Evolutionary conservation across 352 stramenopile species (phyloP), one percentile per base, ranked within the genome.

Genomic region (Pythium sp.): DNA sequence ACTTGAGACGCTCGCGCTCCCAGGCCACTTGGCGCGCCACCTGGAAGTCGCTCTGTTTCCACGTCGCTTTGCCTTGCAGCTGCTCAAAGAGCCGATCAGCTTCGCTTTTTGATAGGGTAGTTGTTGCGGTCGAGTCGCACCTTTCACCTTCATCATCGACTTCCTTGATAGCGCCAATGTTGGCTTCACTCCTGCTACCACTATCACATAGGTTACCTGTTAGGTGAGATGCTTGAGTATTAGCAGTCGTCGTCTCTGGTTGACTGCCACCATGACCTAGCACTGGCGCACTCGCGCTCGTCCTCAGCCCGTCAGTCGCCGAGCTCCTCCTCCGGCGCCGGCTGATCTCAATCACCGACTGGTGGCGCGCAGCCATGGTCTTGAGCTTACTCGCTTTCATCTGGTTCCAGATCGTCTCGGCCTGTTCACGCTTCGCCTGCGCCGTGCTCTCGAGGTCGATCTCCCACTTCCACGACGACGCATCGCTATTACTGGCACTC

Each of bases 31-130:
- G 79, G 12, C 84, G 80, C 14, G 86, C 86, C 8, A 87, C 20
- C 58, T 92, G 86, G 8, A 92, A 71, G 53, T 90, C 84, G 32
- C 81, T 91, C 67, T 90, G 86, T 53, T 88, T 91, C 84, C 84
- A 94, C 20, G 83, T 93, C 4, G 66, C 68, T 38, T 89, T 76
- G 1, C 86, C 86, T 9, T 87, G 74, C 1, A 94, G 71, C 64
- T 94, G 86, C 24, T 81, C 72, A 47, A 94, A 92, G n/a, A 94
- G 57, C 1, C 80, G 77, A 20, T 70, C 62, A 0, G 81, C 74
- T 5, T 86, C 73, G 14, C 26, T 57, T 26, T 24, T 43, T 6
- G 43, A 22, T 6, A 22, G 18, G 6, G 2, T 22, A 20, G 4
- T 47, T n/a, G 41, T n/a, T 2, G 58, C 22, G 24, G 51, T 28